These are phyloP conservation scores for Mucor indicus DNA, from an alignment of 371 early-diverging fungal genomes.

Conservation along the genomic window DNA sequence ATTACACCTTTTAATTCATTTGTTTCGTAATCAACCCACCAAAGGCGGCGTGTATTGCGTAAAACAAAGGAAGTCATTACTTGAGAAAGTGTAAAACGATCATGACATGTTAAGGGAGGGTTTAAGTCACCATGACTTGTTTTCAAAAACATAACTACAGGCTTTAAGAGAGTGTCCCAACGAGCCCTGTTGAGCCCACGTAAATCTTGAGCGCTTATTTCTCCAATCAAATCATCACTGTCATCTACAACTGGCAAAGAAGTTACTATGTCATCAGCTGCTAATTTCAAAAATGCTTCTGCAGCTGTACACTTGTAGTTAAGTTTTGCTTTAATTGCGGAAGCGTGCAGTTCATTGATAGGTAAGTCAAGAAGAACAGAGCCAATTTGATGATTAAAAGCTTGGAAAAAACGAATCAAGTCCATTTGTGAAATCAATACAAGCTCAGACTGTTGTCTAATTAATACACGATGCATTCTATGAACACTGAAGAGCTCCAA, in stretches of 20 bases:
- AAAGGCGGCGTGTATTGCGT: conserved; percentile 52
- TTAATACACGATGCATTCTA: conserved; percentile 51
- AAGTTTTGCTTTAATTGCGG: conserved; percentile 12
- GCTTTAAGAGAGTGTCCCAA: conserved; percentile 41
- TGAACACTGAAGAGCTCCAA: conserved; percentile 48
- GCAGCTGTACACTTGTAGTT: conserved; percentile 51
- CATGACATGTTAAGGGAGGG: conserved; percentile 53
- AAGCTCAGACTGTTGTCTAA: conserved; percentile 21
- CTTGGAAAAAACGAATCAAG: conserved; percentile 51
- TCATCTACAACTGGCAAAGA: conserved; percentile 55
- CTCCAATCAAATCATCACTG: conserved; percentile 45
- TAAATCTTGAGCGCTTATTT: conserved; percentile 59
- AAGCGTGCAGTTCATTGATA: conserved; percentile 26
- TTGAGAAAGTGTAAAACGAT: conserved; percentile 55
- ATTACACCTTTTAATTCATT: conserved; percentile 56
- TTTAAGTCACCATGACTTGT: conserved; percentile 47
- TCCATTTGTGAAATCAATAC: conserved; percentile 62
- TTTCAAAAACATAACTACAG: conserved; percentile 40
- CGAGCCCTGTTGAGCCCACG: conserved; percentile 58
- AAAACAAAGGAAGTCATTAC: conserved; percentile 54
- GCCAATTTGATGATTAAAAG: conserved; percentile 57
- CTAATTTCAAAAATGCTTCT: conserved; percentile 50
- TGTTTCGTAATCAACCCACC: conserved; percentile 50
- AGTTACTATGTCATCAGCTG: conserved; percentile 33
- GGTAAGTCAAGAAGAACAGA: conserved; percentile 42